A percentile compares a stretch with the other conserved stretches of the same genome.
These are phyloP conservation scores for Fusarium pseudonygamai DNA, from an alignment of 2,329 filamentous ascomycete genomes.

Conservation along the genomic window DNA sequence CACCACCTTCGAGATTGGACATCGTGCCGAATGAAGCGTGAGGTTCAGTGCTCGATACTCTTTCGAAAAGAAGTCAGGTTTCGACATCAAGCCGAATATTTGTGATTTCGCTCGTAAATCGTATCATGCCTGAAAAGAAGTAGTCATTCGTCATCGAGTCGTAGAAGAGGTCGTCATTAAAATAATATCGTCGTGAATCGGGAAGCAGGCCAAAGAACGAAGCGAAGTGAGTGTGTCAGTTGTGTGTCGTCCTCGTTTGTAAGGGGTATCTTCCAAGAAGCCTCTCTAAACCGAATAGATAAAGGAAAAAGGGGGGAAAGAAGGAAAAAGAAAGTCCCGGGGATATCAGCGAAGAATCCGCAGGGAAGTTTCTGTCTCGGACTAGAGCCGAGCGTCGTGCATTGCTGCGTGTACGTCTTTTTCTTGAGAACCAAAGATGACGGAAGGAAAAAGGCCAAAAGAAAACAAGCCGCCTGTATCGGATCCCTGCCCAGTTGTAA, in stretches of 20 bases:
- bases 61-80: constrained; percentile 44
- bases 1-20: constrained; percentile 28
- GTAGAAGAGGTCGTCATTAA: constrained; percentile 56
- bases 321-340: constrained; percentile 37
- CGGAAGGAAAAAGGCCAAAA: constrained; percentile 45
- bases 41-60: constrained; percentile 40
- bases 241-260: constrained; percentile 17
- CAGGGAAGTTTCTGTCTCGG: constrained; percentile 58
- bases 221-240: constrained; percentile 52
- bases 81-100: constrained; percentile 48
- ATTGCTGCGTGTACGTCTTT: constrained; percentile 73
- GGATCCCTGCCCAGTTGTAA: constrained; percentile 60
- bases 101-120: constrained; percentile 46
- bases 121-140: constrained; percentile 45
- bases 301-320: constrained; percentile 28
- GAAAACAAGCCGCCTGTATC: constrained; percentile 58
- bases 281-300: constrained; percentile 43
- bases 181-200: constrained; percentile 54
- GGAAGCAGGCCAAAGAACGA: constrained; percentile 50
- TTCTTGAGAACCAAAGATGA: constrained; percentile 52
- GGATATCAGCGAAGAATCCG: constrained; percentile 52
- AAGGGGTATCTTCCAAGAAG: constrained; percentile 41
- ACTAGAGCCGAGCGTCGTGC: constrained; percentile 61
- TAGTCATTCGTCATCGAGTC: constrained; percentile 51
- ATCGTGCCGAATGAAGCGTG: constrained; percentile 45